These are phyloP conservation scores for Ceratocystis smalleyi DNA, from an alignment of 2,329 filamentous ascomycete species.

Conservation along the genomic window DNA sequence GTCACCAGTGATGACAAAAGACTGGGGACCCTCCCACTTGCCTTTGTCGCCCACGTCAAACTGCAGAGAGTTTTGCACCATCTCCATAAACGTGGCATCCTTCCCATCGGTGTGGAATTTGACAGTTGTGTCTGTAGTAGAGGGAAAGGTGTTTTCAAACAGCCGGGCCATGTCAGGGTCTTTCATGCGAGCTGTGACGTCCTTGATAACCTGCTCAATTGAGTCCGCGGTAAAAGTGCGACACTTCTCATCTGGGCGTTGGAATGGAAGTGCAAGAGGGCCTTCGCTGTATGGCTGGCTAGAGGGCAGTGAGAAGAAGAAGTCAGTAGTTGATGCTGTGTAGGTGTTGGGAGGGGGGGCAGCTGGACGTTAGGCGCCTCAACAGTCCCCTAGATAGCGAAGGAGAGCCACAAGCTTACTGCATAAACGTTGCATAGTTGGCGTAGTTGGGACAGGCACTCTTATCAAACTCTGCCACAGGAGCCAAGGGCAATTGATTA, in stretches of 20 bases:
- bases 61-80: conserved; percentile 23
- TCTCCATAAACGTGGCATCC: conserved; percentile 24
- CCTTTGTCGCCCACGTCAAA: conserved; percentile 33
- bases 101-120: conserved; percentile 63
- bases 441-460: conserved; percentile 29
- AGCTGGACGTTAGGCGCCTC: background rate
- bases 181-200: conserved; percentile 64
- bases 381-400: background rate
- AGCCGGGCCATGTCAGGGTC: conserved; percentile 79
- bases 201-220: conserved; percentile 75
- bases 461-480: conserved; percentile 16
- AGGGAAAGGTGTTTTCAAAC: conserved; percentile 91
- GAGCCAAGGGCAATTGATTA: background rate
- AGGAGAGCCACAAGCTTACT: conserved; percentile 23
- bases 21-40: conserved; percentile 71
- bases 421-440: conserved; percentile 26
- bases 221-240: conserved; percentile 76
- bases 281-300: conserved; percentile 70
- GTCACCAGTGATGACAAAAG: conserved; percentile 84
- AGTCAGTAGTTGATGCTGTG: background rate
- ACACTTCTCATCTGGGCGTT: conserved; percentile 65
- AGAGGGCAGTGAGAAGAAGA: conserved; percentile 12
- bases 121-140: conserved; percentile 77
- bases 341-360: too few relatives aligned
- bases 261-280: conserved; percentile 65